A percentile compares a stretch with the other conserved stretches of the same genome.
These are phyloP conservation scores for Copromyces sp. DNA, from an alignment of 495 filamentous ascomycete species.

Conservation along the genomic window DNA sequence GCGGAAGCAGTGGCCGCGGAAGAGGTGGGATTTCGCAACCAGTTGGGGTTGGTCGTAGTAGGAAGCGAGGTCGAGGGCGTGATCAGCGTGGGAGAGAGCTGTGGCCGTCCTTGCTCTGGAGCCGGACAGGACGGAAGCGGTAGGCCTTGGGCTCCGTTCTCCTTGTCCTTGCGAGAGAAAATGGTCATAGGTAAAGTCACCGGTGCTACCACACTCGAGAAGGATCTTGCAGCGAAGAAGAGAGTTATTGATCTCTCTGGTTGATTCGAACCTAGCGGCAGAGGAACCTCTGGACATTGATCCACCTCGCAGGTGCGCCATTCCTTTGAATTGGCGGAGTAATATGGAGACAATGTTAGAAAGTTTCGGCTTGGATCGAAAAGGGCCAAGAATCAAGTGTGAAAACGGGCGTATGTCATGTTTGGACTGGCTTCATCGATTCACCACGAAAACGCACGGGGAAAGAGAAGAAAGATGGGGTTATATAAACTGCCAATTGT, in stretches of 20 bases:
- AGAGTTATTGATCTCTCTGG: not conserved
- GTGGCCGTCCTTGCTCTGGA: not conserved
- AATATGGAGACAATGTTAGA: not conserved
- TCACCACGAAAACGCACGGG: not conserved
- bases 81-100: not conserved
- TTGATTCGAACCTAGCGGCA: not conserved
- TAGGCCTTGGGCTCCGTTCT: not conserved
- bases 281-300: not conserved
- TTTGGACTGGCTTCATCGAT: not conserved
- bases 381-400: not conserved
- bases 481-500: not conserved
- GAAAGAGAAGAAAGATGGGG: not conserved
- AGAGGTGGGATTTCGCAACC: not conserved
- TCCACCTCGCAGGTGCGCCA: not conserved
- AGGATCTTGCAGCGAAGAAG: not conserved
- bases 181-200: not conserved
- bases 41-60: not conserved
- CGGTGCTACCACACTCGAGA: not conserved
- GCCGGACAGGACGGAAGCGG: not conserved
- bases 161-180: not conserved
- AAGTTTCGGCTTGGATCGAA: not conserved
- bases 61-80: not conserved
- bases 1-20: not conserved
- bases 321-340: not conserved
- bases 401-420: not conserved